Conservation (phyloP, 2,329 filamentous ascomycete species). For the Mycosphaerella sp. region DNA sequence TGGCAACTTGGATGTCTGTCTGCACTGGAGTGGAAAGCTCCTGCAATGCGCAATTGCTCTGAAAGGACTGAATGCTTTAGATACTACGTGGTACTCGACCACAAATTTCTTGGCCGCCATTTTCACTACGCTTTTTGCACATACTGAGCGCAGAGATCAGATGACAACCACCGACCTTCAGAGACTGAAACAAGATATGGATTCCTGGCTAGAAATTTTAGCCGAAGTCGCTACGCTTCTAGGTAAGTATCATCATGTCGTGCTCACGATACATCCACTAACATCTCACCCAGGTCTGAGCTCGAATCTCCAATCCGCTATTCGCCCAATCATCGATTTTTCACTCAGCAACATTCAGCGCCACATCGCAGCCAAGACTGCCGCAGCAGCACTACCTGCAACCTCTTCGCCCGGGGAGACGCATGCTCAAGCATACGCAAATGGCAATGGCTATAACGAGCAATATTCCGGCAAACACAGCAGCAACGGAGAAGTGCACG, state of each 20-base stretch:
- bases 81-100: slow-evolving; percentile 71
- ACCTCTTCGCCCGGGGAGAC: slow-evolving; percentile 21
- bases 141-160: slow-evolving; percentile 59
- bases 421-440: slow-evolving; percentile 12
- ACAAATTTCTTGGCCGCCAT: slow-evolving; percentile 67
- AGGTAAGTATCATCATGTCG: slow-evolving; percentile 45
- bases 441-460: slow-evolving; percentile 10
- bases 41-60: slow-evolving; percentile 55
- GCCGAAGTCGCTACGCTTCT: slow-evolving; percentile 60
- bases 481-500: slow-evolving; percentile 7
- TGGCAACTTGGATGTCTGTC: slow-evolving; percentile 51
- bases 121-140: slow-evolving; percentile 63
- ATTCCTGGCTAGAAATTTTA: slow-evolving; percentile 61
- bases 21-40: slow-evolving; percentile 59
- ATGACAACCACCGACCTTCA: slow-evolving; percentile 54
- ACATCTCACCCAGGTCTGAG: slow-evolving; percentile 34
- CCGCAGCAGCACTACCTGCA: slow-evolving; percentile 38
- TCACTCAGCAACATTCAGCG: slow-evolving; percentile 44
- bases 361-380: slow-evolving; percentile 38
- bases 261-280: not conserved
- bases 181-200: slow-evolving; percentile 60
- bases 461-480: slow-evolving; percentile 11
- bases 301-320: slow-evolving; percentile 42
- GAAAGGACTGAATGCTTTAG: slow-evolving; percentile 59
- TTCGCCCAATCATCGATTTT: slow-evolving; percentile 45